phyloP scores from a whole-genome alignment of 2,329 filamentous ascomycete genomes.

The Penicillium sp. region DNA sequence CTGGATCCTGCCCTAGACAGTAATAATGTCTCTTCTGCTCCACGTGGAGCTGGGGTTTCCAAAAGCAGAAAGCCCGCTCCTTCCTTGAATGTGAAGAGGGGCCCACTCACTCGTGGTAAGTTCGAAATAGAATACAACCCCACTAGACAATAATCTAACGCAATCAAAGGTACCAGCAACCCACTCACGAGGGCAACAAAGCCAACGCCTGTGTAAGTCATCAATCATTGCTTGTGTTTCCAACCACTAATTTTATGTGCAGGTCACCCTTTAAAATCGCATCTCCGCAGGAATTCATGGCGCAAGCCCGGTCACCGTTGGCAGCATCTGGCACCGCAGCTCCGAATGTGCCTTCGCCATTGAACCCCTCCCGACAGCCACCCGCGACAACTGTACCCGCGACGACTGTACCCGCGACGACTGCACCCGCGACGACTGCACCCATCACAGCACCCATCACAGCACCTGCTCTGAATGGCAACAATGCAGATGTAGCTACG shows the following conservation, averaged over 20 bases:
- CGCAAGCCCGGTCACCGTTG: not conserved
- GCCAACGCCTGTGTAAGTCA: not conserved
- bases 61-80: not conserved
- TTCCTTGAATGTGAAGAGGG: not conserved
- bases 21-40: not conserved
- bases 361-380: no score
- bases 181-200: not conserved
- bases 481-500: no score
- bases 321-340: not conserved
- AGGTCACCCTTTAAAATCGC: not conserved
- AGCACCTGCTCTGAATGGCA: no score
- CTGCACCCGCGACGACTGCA: no score
- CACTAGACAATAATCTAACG: not conserved
- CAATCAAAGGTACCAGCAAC: not conserved
- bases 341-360: no score
- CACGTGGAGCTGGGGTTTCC: not conserved
- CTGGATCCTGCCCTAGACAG: not conserved
- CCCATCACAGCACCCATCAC: no score
- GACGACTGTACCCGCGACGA: no score
- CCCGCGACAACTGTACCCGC: no score
- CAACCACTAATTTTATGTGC: not conserved
- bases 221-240: not conserved
- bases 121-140: not conserved
- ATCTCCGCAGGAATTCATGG: not conserved
- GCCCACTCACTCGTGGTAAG: not conserved